Evolutionary conservation across 1,139 yeast species (phyloP).

Genomic region (Casaregolazyma suthepensis): DNA sequence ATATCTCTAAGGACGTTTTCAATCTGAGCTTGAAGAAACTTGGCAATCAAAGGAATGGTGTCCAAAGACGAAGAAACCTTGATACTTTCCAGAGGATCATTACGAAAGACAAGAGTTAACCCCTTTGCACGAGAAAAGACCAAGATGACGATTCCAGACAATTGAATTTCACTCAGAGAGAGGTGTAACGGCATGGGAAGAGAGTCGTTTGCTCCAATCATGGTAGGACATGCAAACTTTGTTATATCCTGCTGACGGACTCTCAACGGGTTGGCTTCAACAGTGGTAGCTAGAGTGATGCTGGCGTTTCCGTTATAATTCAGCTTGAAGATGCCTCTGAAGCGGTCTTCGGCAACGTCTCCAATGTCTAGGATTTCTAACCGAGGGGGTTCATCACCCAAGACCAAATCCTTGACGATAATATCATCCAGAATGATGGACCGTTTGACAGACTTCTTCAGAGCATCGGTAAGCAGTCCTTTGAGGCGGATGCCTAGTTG

Average conservation of each 20-base stretch:
- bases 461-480: constrained; percentile 66
- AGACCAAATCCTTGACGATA: constrained; percentile 63
- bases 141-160: constrained; percentile 77
- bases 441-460: constrained; percentile 70
- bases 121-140: constrained; percentile 82
- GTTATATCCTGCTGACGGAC: constrained; percentile 18
- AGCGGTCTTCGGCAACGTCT: constrained; percentile 60
- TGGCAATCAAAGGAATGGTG: constrained; percentile 74
- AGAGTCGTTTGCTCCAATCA: constrained; percentile 59
- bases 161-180: constrained; percentile 62
- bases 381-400: constrained; percentile 72
- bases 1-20: constrained; percentile 74
- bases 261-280: constrained; percentile 46
- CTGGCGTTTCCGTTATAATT: constrained; percentile 68
- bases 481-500: constrained; percentile 58
- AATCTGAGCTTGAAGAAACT: constrained; percentile 73
- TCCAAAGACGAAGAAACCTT: constrained; percentile 82
- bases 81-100: constrained; percentile 80
- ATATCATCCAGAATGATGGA: constrained; percentile 70
- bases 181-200: constrained; percentile 75
- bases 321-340: constrained; percentile 67
- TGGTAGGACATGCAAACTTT: constrained; percentile 35
- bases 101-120: constrained; percentile 75
- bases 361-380: constrained; percentile 72
- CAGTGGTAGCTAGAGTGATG: constrained; percentile 60